phyloP scores from a whole-genome alignment of 768 basidiomycete species.

The Asterophora lycoperdoides region DNA sequence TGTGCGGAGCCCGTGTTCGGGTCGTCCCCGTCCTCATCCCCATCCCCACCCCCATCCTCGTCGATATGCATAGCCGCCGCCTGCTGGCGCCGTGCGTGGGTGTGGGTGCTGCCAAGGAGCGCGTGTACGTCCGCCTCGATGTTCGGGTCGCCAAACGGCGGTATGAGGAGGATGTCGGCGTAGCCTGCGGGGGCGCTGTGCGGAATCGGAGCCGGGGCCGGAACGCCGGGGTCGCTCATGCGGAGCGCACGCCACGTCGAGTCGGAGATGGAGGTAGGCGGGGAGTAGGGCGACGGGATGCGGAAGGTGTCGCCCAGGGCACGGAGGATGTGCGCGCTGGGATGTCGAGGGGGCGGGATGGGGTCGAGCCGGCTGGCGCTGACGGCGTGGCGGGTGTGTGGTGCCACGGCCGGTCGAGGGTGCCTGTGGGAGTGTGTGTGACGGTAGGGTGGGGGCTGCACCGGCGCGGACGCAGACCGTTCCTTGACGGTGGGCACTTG shows the following conservation, averaged over 20 bases:
- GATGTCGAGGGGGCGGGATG: not conserved
- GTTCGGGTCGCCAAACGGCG: constrained; percentile 48
- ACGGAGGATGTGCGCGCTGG: constrained; percentile 35
- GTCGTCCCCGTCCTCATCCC: constrained; percentile 18
- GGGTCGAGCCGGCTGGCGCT: constrained; percentile 3
- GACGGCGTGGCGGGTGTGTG: constrained; percentile 2
- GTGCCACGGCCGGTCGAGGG: constrained; percentile 7
- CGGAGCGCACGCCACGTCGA: constrained; percentile 41
- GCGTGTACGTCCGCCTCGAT: constrained; percentile 57
- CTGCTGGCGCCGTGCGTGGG: constrained; percentile 38
- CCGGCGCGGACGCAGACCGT: constrained; percentile 10
- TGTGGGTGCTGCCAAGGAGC: constrained; percentile 46
- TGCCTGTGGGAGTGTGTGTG: constrained; percentile 1
- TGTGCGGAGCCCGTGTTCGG: constrained; percentile 27
- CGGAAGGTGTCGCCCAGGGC: constrained; percentile 59
- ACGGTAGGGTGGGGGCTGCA: constrained; percentile 5
- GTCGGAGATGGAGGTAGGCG: constrained; percentile 39
- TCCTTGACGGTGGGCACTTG: constrained; percentile 44
- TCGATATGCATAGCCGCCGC: constrained; percentile 8
- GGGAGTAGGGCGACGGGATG: constrained; percentile 38
- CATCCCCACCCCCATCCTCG: constrained; percentile 10
- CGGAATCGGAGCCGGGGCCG: too few relatives aligned
- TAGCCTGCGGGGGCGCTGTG: too few relatives aligned
- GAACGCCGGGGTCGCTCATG: constrained; percentile 15
- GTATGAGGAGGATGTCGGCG: constrained; percentile 52